Evolutionary conservation across 2,329 filamentous ascomycete genomes (phyloP).

Genomic region (Pseudogymnoascus sp.): DNA sequence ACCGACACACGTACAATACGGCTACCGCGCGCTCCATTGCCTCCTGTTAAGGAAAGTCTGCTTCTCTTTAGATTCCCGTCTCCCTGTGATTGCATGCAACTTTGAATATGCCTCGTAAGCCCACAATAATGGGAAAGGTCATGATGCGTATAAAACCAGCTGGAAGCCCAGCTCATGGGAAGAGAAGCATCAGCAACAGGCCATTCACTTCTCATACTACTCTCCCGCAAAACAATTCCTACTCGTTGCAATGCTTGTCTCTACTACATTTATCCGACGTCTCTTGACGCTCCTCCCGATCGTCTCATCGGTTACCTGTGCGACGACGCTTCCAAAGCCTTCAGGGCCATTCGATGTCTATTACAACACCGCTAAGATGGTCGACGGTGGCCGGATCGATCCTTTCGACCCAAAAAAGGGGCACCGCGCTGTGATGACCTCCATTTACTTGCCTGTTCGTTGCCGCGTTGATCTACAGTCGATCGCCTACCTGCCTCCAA

Average conservation of each 20-base stretch:
- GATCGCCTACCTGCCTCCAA: constrained; percentile 24
- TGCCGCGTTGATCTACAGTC: constrained; percentile 12
- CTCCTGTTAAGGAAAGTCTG: background rate
- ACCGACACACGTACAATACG: background rate
- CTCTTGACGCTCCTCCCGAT: background rate
- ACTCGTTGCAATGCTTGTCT: background rate
- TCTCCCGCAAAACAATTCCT: background rate
- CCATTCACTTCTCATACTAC: background rate
- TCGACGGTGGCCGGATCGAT: constrained; percentile 21
- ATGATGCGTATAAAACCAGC: background rate
- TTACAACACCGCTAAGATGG: constrained; percentile 13
- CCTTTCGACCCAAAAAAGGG: constrained; percentile 20
- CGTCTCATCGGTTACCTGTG: background rate
- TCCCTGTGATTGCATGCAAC: background rate
- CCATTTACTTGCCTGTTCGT: constrained; percentile 21
- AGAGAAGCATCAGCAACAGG: background rate
- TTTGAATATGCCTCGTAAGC: background rate
- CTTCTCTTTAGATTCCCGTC: background rate
- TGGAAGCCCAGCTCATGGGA: background rate
- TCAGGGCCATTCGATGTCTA: constrained; percentile 16
- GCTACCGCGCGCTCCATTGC: background rate
- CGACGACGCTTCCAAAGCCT: background rate
- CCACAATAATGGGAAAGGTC: background rate
- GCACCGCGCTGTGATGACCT: constrained; percentile 23
- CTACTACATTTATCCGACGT: background rate